Percentiles rank a stretch among this genome's conserved stretches.
These are phyloP conservation scores for bread wheat (Triticum aestivum) DNA, from an alignment of 176 grass and related monocot species.

Conservation along the genomic window IWGSC_CS_RefSeq_v2.1 NC_057801.1:358024540-358025039, in stretches of 20 bases:
- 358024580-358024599: neutral
- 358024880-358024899: neutral
- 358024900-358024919: neutral
- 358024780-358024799: neutral
- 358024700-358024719: neutral
- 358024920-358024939: neutral
- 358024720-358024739: neutral
- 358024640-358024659: neutral
- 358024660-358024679: neutral
- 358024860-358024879: neutral
- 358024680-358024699: neutral
- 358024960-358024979: neutral
- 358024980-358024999: neutral
- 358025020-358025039: constrained; percentile 1
- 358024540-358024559: neutral
- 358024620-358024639: neutral
- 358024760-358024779: neutral
- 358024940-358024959: neutral
- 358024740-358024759: constrained; percentile 10
- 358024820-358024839: neutral
- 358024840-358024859: neutral
- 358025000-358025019: neutral
- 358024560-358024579: neutral
- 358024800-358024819: neutral
- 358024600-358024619: constrained; percentile 3